Base-by-base conservation (phyloP, 1,139 yeast species). In the Blastobotrys ciferrii region DNA sequence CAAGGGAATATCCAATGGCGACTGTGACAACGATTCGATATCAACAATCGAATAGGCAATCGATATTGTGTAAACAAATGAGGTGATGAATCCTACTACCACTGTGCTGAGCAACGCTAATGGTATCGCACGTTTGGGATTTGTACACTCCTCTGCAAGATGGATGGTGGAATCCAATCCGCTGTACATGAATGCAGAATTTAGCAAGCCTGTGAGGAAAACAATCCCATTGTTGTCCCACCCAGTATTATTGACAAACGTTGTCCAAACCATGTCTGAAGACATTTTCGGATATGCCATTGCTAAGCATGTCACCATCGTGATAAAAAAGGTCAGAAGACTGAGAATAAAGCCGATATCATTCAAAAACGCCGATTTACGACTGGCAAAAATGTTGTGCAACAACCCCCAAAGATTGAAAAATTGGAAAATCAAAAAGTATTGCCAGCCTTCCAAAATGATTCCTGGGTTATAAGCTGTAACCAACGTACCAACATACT, bases 91-190 rank as follows among this genome's bases (percentile, higher is more conserved):
- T 1, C 84, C 84, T 54, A 80, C 75, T 23, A 78, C 71, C 7
- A 80, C 81, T 3, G 84, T 80, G 5, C 78, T 72, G 61, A 78
- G 65, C 48, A 80, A 77, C 12, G 82, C 81, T 52, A 71, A 72
- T 5, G 84, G 84, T 41, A 79, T 76, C 52, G 75, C 73, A 18
- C 72, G 67, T 55, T 74, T 75, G n/a, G 83, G 80, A 37, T 69
- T 62, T 17, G 71, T 66, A 28, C 78, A 73, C 60, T 80, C 84
- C 60, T 80, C 84, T 12, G 82, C 81, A 73, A 80, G 70, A 56
- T 80, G 84, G 2, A 82, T 75, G 6, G 84, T 83, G 23, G 80
- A 75, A 60, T 80, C 85, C 38, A 79, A 72, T 55, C 84, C 79
- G 7, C 78, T 74, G 61, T 78, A 78, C 12, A 78, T 73, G 82